A percentile compares a stretch with the other conserved stretches of the same genome.
Evolutionary conservation across 2,329 filamentous ascomycete genomes (phyloP).

Genomic region (Furcasterigmium furcatum): DNA sequence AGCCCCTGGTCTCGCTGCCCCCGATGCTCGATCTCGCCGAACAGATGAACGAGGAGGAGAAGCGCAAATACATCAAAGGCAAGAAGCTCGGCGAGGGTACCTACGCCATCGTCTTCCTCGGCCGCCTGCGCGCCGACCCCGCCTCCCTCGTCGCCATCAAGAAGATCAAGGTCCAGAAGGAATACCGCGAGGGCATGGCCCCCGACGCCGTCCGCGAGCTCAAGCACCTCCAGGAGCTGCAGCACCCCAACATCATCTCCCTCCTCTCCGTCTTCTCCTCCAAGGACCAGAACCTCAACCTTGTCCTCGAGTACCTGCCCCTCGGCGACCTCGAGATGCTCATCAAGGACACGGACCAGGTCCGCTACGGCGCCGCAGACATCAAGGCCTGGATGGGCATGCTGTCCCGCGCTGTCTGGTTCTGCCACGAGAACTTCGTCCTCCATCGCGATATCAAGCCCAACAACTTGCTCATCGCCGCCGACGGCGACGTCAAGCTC

Average conservation of each 20-base stretch:
- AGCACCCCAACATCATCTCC: conserved; percentile 92
- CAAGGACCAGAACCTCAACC: conserved; percentile 93
- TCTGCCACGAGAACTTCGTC: conserved; percentile 92
- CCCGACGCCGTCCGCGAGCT: conserved; percentile 95
- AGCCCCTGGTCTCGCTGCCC: conserved; percentile 20
- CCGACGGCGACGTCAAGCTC: conserved; percentile 89
- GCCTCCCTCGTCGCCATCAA: conserved; percentile 82
- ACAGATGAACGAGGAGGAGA: conserved; percentile 77
- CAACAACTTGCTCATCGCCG: conserved; percentile 93
- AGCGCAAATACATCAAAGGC: conserved; percentile 89
- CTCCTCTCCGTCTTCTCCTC: conserved; percentile 91
- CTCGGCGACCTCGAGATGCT: conserved; percentile 94
- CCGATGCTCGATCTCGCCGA: conserved; percentile 63
- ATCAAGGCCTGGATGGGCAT: conserved; percentile 99
- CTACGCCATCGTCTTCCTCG: conserved; percentile 92
- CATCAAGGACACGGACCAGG: conserved; percentile 75
- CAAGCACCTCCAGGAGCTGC: conserved; percentile 90
- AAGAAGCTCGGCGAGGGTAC: conserved; percentile 94
- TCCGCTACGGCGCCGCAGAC: conserved; percentile 82
- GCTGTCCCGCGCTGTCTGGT: conserved; percentile 90
- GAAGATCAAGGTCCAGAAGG: conserved; percentile 83
- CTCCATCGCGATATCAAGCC: conserved; percentile 98
- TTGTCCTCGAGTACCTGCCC: conserved; percentile 91
- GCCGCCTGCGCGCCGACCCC: conserved; percentile 72
- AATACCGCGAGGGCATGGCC: conserved; percentile 86